These are phyloP conservation scores for Leccinum angustisporum DNA, from an alignment of 1,284 basidiomycete genomes.

Conservation along the genomic window DNA sequence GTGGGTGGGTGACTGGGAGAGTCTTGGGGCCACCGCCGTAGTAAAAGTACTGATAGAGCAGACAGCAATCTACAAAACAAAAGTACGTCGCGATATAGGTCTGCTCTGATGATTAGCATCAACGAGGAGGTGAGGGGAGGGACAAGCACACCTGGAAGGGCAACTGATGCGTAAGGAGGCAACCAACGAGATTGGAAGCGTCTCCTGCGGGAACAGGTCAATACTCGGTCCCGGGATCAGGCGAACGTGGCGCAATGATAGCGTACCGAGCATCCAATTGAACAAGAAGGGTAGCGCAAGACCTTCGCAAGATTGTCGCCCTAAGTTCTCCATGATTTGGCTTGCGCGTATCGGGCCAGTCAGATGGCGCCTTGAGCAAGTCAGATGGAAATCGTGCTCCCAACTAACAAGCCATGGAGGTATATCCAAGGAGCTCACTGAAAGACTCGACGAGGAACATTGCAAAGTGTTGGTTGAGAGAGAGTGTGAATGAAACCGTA, in stretches of 20 bases:
- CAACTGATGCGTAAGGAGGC: slow-evolving; percentile 88
- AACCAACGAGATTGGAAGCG: slow-evolving; percentile 86
- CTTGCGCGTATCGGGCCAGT: slow-evolving; percentile 32
- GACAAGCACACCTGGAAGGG: slow-evolving; percentile 79
- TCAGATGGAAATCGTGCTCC: slow-evolving; percentile 74
- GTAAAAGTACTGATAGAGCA: slow-evolving; percentile 79
- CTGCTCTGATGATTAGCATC: slow-evolving; percentile 40
- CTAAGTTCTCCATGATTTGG: slow-evolving; percentile 82
- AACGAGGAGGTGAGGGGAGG: slow-evolving; percentile 3
- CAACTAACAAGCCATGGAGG: slow-evolving; percentile 85
- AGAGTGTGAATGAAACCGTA: too few species aligned
- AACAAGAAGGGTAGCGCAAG: slow-evolving; percentile 87
- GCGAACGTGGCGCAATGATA: slow-evolving; percentile 4
- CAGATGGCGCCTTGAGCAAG: slow-evolving; percentile 13
- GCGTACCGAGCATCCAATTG: slow-evolving; percentile 86
- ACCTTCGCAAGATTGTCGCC: slow-evolving; percentile 76
- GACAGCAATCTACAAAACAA: slow-evolving; percentile 71
- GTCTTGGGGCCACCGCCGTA: slow-evolving; percentile 47
- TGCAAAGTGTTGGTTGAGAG: not conserved
- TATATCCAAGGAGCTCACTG: slow-evolving; percentile 67
- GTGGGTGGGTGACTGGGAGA: slow-evolving; percentile 37
- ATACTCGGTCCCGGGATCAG: not conserved
- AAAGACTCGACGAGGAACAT: slow-evolving; percentile 25
- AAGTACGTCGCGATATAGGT: slow-evolving; percentile 89
- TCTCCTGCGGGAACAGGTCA: slow-evolving; percentile 60